phyloP scores from a whole-genome alignment of 352 stramenopile species.

The Pythium coloratum region DNA sequence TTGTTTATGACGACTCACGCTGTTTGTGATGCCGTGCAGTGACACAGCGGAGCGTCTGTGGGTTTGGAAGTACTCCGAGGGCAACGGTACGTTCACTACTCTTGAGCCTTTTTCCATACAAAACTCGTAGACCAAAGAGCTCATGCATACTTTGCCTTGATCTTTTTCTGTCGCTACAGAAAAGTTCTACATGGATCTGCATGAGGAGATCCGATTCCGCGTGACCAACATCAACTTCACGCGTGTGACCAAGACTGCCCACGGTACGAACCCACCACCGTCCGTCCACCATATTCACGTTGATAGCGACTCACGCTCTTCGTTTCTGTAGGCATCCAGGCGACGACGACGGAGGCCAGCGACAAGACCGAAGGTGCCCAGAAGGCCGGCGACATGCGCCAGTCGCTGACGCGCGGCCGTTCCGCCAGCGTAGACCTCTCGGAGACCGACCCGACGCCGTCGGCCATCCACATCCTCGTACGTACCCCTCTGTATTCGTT shows the following conservation, averaged over 20 bases:
- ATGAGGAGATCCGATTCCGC: conserved; percentile 86
- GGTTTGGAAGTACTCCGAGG: conserved; percentile 87
- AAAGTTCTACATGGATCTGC: conserved; percentile 88
- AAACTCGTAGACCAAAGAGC: neutral
- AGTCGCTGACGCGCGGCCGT: conserved; percentile 65
- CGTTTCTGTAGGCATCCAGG: conserved; percentile 55
- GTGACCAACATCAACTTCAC: conserved; percentile 90
- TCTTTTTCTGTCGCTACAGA: conserved; percentile 28
- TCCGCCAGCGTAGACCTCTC: conserved; percentile 86
- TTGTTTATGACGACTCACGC: neutral
- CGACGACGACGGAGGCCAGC: conserved; percentile 80
- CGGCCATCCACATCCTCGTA: conserved; percentile 83
- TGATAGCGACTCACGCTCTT: conserved; percentile 13
- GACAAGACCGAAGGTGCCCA: conserved; percentile 45
- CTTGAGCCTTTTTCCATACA: neutral
- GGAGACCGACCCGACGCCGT: conserved; percentile 79
- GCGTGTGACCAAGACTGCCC: conserved; percentile 86
- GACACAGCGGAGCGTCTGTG: conserved; percentile 77
- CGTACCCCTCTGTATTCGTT: neutral
- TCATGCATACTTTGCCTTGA: no score
- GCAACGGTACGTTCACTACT: conserved; percentile 42
- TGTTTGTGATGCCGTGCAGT: conserved; percentile 29
- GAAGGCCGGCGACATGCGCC: conserved; percentile 62
- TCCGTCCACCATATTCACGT: neutral
- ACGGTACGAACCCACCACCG: conserved; percentile 32